Conservation (phyloP, 352 stramenopile species). For the Elongisporangium anandrum region DNA sequence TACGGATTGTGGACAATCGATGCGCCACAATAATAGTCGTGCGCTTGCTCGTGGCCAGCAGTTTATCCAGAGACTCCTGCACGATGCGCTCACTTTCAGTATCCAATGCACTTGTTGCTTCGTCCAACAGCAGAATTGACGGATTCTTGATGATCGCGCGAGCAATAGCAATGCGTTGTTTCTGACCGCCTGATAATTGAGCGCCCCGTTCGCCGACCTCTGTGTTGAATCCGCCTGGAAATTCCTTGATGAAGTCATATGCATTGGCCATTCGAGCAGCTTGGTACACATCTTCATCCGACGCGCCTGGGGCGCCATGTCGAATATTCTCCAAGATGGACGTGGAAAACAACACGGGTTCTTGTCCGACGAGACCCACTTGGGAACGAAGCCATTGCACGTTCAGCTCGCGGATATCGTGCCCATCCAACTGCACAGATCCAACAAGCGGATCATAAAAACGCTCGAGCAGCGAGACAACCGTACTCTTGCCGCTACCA, state of each 20-base stretch:
- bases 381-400: slow-evolving; percentile 50
- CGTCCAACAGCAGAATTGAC: slow-evolving; percentile 85
- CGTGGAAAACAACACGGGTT: slow-evolving; percentile 65
- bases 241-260: slow-evolving; percentile 88
- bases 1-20: slow-evolving; percentile 91
- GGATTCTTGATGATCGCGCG: slow-evolving; percentile 89
- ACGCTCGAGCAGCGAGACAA: slow-evolving; percentile 44
- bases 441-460: slow-evolving; percentile 51
- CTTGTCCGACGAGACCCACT: slow-evolving; percentile 89
- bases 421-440: slow-evolving; percentile 34
- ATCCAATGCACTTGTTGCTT: slow-evolving; percentile 88
- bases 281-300: slow-evolving; percentile 55
- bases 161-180: slow-evolving; percentile 91
- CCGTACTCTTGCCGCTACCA: slow-evolving; percentile 57
- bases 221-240: slow-evolving; percentile 88
- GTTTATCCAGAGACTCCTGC: slow-evolving; percentile 67
- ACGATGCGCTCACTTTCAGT: slow-evolving; percentile 78
- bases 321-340: slow-evolving; percentile 74
- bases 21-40: slow-evolving; percentile 95
- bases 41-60: slow-evolving; percentile 35
- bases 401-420: slow-evolving; percentile 67
- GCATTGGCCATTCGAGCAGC: slow-evolving; percentile 83
- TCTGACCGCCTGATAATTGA: slow-evolving; percentile 93
- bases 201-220: slow-evolving; percentile 82
- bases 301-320: slow-evolving; percentile 34